phyloP scores from a whole-genome alignment of 1,139 yeast genomes.

The Cylindricascospora bacillispora region DNA sequence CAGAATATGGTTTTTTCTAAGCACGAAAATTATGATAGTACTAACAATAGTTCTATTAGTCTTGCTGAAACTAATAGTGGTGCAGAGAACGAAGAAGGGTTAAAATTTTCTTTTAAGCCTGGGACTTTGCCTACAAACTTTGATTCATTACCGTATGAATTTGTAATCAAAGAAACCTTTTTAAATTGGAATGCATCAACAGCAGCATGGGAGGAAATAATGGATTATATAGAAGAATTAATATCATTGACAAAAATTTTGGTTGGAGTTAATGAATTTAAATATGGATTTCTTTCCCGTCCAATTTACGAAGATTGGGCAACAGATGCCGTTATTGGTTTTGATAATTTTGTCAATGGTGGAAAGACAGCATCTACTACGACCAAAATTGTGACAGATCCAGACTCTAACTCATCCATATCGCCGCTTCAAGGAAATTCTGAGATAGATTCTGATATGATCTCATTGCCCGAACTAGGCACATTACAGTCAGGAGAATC shows the following conservation, averaged over 20 bases:
- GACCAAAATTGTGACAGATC: background rate
- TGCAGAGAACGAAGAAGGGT: constrained; percentile 4
- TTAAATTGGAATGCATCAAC: constrained; percentile 41
- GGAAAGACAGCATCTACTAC: constrained; percentile 1
- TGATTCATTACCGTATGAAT: no score
- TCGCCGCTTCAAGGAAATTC: no score
- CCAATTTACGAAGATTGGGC: constrained; percentile 35
- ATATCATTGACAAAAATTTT: constrained; percentile 30
- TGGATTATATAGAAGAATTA: constrained; percentile 37
- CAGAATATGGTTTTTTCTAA: background rate
- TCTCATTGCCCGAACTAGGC: constrained; percentile 6
- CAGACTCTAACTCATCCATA: constrained; percentile 6
- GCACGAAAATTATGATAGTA: constrained; percentile 5
- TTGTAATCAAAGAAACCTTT: constrained; percentile 29
- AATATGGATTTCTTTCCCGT: constrained; percentile 37
- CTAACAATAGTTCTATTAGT: constrained; percentile 1
- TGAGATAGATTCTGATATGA: constrained; percentile 1
- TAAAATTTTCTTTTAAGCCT: constrained; percentile 1
- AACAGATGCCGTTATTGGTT: constrained; percentile 27
- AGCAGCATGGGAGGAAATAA: constrained; percentile 37
- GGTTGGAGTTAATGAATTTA: constrained; percentile 37
- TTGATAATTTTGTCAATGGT: constrained; percentile 18
- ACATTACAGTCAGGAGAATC: constrained; percentile 4
- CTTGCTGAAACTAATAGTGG: no score
- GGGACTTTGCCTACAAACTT: background rate